Base-by-base conservation (phyloP, 73 alveolate species). In the Paramecium tetraurelia region DNA sequence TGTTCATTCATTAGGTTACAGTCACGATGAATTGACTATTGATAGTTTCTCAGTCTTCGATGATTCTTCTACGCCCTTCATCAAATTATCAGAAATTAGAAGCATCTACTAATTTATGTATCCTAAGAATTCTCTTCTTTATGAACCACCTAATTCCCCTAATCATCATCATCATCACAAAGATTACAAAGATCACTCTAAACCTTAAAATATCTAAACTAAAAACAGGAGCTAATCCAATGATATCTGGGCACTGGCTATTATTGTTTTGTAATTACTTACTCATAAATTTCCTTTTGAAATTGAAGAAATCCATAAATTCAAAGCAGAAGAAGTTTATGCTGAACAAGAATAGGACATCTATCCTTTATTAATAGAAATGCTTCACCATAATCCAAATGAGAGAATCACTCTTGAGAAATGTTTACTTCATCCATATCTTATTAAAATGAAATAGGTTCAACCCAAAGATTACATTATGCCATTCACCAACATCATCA, bases 1-100 rank as follows among this genome's bases (percentile, higher is more conserved):
- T 63, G 46, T 63, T 14, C 84, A 63, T 63, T 1, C 11, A 63
- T 63, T 63, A 63, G 84, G 84, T 0, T 63, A 63, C 12, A 63
- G 84, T 63, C 84, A 63, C 31, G 84, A 63, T 63, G 84, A 63
- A 63, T 63, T 63, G 9, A 63, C 84, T 7, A 63, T 63, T 27
- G 84, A 63, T 63, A 63, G 84, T 63, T 63, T 63, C 14, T 63
- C 84, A 63, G 12, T 63, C 14, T 63, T 63, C 24, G 84, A 63
- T 27, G 84, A 63, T 12, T 31, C 22, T 27, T 27, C 84, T 8
- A 27, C 84, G 24, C 84, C 84, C 1, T 63, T 63, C 27, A 63
- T 63, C 14, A 63, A 63, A 63, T 63, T 63, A 63, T 31, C 84
- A 11, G 84, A 63, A 14, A 63, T 63, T 27, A 63, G 84, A 63